Conservation (phyloP, 331 rosid species). For the Telfairia occidentalis region DNA sequence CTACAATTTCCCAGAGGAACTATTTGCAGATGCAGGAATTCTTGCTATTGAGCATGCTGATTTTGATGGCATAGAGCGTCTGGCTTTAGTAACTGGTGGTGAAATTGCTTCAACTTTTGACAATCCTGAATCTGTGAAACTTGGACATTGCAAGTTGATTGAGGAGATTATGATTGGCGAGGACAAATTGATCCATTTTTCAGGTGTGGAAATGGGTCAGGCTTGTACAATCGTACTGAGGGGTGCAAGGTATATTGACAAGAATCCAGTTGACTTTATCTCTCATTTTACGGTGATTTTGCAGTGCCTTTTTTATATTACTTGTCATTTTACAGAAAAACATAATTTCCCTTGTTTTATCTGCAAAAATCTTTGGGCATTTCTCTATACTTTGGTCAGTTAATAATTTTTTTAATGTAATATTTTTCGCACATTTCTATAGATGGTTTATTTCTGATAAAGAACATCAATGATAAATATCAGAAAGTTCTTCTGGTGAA, state of each 20-base stretch:
- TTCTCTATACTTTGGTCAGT: background rate
- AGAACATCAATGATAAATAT: background rate
- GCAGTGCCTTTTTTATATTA: background rate
- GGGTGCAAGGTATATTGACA: constrained; percentile 73
- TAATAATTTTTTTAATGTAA: background rate
- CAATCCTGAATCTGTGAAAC: constrained; percentile 92
- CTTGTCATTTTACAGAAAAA: background rate
- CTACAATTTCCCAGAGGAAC: constrained; percentile 95
- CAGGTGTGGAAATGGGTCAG: constrained; percentile 96
- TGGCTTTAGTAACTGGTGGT: constrained; percentile 93
- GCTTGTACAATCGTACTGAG: constrained; percentile 92
- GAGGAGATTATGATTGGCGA: constrained; percentile 98
- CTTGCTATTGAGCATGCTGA: constrained; percentile 99
- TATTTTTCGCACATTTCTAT: background rate
- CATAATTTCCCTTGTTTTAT: background rate
- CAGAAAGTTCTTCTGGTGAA: background rate
- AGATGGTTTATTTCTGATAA: background rate
- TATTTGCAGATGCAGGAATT: constrained; percentile 95
- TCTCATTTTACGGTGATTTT: background rate
- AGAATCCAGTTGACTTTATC: background rate
- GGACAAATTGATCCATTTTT: constrained; percentile 85
- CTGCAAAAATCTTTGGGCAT: background rate
- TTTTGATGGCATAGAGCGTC: constrained; percentile 93
- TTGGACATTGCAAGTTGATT: constrained; percentile 82
- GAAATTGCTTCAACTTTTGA: constrained; percentile 96